Percentiles rank a stretch among this genome's conserved stretches.
These are phyloP conservation scores for Gossypium schwendimanii DNA, from an alignment of 441 rosid genomes.

Conservation along the genomic window DNA sequence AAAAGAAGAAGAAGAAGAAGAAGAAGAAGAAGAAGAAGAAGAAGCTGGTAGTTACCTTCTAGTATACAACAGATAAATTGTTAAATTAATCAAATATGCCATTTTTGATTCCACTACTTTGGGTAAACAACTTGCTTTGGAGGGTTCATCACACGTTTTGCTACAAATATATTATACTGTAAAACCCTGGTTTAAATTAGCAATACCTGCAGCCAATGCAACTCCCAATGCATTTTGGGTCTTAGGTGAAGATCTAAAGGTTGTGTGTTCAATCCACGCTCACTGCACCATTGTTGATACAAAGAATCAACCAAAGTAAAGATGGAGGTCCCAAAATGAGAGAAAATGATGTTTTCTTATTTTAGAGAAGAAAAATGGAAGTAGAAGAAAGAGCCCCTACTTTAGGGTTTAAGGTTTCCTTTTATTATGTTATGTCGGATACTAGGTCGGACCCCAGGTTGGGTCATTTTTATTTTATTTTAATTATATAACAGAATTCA, in stretches of 20 bases:
- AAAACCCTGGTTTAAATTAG: conserved; percentile 63
- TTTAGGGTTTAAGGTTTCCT: too few species aligned
- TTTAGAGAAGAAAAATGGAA: too few species aligned
- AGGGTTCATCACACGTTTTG: conserved; percentile 85
- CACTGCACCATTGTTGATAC: conserved; percentile 34
- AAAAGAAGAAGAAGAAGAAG: too few species aligned
- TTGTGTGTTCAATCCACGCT: conserved; percentile 79
- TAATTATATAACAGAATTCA: too few species aligned
- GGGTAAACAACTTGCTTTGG: conserved; percentile 97
- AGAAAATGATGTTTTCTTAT: too few species aligned
- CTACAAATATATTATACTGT: conserved; percentile 37
- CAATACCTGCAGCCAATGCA: conserved; percentile 80
- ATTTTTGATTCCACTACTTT: conserved; percentile 92
- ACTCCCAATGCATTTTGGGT: conserved; percentile 82
- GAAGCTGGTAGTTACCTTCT: conserved; percentile 49
- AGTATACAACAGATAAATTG: conserved; percentile 79
- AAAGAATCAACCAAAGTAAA: too few species aligned
- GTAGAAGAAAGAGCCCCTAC: too few species aligned
- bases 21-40: too few species aligned
- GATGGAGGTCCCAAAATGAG: too few species aligned
- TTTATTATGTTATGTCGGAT: too few species aligned
- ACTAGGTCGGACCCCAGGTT: too few species aligned
- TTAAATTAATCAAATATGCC: conserved; percentile 94
- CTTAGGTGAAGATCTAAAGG: conserved; percentile 87
- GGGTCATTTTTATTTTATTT: too few species aligned